Base-by-base conservation (phyloP, 805 yeast genomes). In the Saturnispora besseyi region DNA sequence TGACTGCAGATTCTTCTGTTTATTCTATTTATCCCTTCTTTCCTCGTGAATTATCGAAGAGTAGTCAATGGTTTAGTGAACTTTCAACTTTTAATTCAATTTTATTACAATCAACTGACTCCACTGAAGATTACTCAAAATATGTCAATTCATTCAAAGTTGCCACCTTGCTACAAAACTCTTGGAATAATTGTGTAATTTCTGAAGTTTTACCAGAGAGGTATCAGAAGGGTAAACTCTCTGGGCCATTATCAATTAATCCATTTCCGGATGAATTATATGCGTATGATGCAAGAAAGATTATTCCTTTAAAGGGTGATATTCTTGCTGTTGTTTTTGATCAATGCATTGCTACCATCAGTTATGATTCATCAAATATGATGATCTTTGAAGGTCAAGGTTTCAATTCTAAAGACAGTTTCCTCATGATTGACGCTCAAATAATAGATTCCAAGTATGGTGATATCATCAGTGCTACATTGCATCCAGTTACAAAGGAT, bases 21-120 rank as follows among this genome's bases (percentile, higher is more conserved):
- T 82, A 74, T 57, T 68, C 75, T 1, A 64, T 84, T 3, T 78
- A 75, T 54, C 93, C 93, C n/a, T 82, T 81, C 60, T 57, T 77
- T 21, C 87, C 90, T 0, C 52, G 61, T 1, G 62, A 68, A 26
- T 56, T 79, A 28, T 61, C 71, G 0, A 68, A 72, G n/a, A 46
- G 72, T 1, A 53, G 60, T 33, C 51, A 57, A 1, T 63, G 67
- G 56, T 47, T 69, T 5, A 63, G 64, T 8, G 47, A 49, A 12
- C 44, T 62, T 21, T 63, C 63, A 45, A 64, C 62, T 41, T 55
- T 55, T 38, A 51, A 61, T 8, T 48, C 62, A 10, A 33, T 62
- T 28, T 46, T 54, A 18, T 61, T 57, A 31, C 54, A 55, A 32
- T 45, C 57, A 1, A 62, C 61, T 5, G 60, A 66, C 3, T 55